A percentile compares a stretch with the other conserved stretches of the same genome.
These are phyloP conservation scores for Tetracladium maxilliforme DNA, from an alignment of 2,329 filamentous ascomycete species.

Conservation along the genomic window DNA sequence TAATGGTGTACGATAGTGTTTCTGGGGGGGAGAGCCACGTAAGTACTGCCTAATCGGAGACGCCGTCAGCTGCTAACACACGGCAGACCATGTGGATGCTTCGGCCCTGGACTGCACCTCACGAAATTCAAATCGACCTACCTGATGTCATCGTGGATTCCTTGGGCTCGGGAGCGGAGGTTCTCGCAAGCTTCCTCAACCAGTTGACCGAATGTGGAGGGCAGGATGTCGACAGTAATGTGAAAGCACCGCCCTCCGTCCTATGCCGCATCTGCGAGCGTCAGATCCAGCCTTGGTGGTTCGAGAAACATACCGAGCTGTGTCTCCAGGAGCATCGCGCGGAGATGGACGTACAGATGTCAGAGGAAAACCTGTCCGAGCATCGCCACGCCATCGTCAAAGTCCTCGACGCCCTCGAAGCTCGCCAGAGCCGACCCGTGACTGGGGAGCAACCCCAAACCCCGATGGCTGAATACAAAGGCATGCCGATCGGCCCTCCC, in stretches of 20 bases:
- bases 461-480: slow-evolving; percentile 71
- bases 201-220: slow-evolving; percentile 71
- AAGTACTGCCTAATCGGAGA: slow-evolving; percentile 23
- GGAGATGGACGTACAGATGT: slow-evolving; percentile 95
- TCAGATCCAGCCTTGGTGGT: slow-evolving; percentile 98
- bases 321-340: slow-evolving; percentile 92
- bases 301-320: slow-evolving; percentile 95
- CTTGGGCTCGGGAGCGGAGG: slow-evolving; percentile 83
- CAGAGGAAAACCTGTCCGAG: slow-evolving; percentile 82
- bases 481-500: slow-evolving; percentile 66
- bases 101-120: slow-evolving; percentile 72
- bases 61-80: slow-evolving; percentile 12
- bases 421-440: slow-evolving; percentile 51
- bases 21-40: slow-evolving; percentile 84
- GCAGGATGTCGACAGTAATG: slow-evolving; percentile 59
- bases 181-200: slow-evolving; percentile 87
- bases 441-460: slow-evolving; percentile 31
- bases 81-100: slow-evolving; percentile 98
- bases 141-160: slow-evolving; percentile 82
- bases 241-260: slow-evolving; percentile 75
- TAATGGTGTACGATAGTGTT: slow-evolving; percentile 89
- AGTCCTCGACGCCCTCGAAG: slow-evolving; percentile 83
- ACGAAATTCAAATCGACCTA: slow-evolving; percentile 92
- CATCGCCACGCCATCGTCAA: slow-evolving; percentile 91
- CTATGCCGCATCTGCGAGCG: slow-evolving; percentile 95